phyloP scores from a whole-genome alignment of 495 filamentous ascomycete genomes.

The Evernia prunastri region DNA sequence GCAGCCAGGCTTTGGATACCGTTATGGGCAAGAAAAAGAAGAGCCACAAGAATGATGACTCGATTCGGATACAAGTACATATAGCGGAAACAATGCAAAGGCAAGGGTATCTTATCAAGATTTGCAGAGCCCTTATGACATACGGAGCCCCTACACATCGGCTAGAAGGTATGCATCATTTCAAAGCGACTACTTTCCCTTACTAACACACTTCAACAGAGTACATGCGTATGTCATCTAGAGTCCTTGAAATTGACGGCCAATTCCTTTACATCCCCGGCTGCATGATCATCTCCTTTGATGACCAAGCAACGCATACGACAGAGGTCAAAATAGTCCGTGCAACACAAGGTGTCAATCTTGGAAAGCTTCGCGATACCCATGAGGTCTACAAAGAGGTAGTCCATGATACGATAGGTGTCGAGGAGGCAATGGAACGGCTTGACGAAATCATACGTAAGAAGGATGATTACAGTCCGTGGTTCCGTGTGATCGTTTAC shows the following conservation, averaged over 20 bases:
- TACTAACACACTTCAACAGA: constrained; percentile 37
- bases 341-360: constrained; percentile 67
- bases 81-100: constrained; percentile 78
- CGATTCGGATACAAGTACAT: constrained; percentile 79
- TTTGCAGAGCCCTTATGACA: constrained; percentile 82
- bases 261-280: constrained; percentile 91
- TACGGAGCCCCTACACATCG: constrained; percentile 75
- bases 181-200: background rate
- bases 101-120: constrained; percentile 75
- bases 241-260: constrained; percentile 81
- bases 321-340: constrained; percentile 88
- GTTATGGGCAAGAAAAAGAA: constrained; percentile 34
- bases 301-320: constrained; percentile 82
- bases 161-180: constrained; percentile 45
- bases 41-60: constrained; percentile 43
- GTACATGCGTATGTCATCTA: constrained; percentile 86
- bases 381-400: constrained; percentile 93
- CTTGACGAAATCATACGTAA: constrained; percentile 60
- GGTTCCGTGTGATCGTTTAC: constrained; percentile 74
- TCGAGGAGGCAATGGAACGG: constrained; percentile 71
- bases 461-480: constrained; percentile 57
- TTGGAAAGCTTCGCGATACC: constrained; percentile 75
- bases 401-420: constrained; percentile 77
- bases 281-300: constrained; percentile 94
- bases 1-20: constrained; percentile 44